A percentile compares a stretch with the other conserved stretches of the same genome.
Conservation (phyloP, 345 rosid species). For the Arabidopsis suecica region DNA sequence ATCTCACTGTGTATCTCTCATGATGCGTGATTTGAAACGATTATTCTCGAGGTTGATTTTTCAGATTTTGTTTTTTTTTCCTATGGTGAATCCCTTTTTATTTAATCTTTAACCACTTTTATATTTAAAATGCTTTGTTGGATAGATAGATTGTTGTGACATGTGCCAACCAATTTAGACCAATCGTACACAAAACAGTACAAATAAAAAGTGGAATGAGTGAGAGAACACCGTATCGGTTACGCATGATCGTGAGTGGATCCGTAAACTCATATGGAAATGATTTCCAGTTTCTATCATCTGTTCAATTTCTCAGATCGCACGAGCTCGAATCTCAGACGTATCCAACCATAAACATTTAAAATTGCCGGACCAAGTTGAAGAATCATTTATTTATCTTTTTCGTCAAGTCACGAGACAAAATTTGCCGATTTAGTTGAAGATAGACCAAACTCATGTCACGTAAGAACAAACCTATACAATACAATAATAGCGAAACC, state of each 20-base stretch:
- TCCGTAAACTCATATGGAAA: constrained; percentile 16
- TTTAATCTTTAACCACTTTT: neutral
- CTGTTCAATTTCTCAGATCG: constrained; percentile 3
- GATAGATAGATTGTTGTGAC: neutral
- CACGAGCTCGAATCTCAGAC: constrained; percentile 28
- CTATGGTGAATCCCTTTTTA: neutral
- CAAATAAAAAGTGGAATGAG: constrained; percentile 19
- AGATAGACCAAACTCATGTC: constrained; percentile 20
- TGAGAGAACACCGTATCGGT: constrained; percentile 6
- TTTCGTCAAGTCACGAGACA: constrained; percentile 15
- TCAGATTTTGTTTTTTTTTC: neutral
- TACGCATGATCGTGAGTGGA: constrained; percentile 16
- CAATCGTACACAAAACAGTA: neutral
- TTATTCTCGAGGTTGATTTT: constrained; percentile 12
- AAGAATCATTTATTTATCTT: neutral
- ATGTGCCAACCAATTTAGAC: neutral
- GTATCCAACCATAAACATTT: constrained; percentile 19
- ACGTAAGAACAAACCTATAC: constrained; percentile 6
- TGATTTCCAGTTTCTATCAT: constrained; percentile 15
- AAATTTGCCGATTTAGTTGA: constrained; percentile 8
- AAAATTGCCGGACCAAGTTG: neutral
- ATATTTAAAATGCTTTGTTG: neutral
- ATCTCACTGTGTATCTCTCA: constrained; percentile 13
- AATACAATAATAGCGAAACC: neutral
- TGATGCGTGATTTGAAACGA: constrained; percentile 17